Conservation (phyloP, 2,329 filamentous ascomycete species). For the Arthrobotrys megalospora region DNA sequence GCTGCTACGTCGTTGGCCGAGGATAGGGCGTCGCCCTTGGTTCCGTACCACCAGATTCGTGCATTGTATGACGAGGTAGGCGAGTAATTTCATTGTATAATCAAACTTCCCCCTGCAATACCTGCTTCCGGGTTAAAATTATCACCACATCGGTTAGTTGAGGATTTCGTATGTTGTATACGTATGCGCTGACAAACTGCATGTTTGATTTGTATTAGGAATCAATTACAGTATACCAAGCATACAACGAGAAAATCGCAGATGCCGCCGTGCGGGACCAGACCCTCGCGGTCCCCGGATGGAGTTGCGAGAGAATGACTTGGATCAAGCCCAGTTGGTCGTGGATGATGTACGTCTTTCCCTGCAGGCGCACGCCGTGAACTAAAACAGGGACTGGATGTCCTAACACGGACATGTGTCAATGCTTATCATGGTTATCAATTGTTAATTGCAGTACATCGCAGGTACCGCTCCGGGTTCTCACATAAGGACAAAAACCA, state of each 20-base stretch:
- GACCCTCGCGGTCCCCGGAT: conserved; percentile 72
- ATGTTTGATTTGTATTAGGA: conserved; percentile 62
- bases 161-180: conserved; percentile 11
- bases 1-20: conserved; percentile 1
- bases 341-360: conserved; percentile 68
- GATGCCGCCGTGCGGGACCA: conserved; percentile 71
- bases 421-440: neutral
- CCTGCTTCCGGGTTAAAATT: neutral
- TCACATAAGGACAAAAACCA: conserved; percentile 73
- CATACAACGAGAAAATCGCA: conserved; percentile 73
- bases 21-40: neutral
- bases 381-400: conserved; percentile 52
- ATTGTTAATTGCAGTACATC: neutral
- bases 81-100: neutral
- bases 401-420: neutral
- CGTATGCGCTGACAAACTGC: conserved; percentile 26
- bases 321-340: conserved; percentile 77
- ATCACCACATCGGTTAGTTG: neutral
- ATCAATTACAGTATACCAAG: conserved; percentile 76
- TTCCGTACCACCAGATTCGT: conserved; percentile 55
- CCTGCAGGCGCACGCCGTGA: conserved; percentile 44
- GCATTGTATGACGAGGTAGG: conserved; percentile 54
- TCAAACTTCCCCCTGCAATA: neutral
- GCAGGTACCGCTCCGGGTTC: conserved; percentile 74
- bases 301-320: conserved; percentile 74